These are phyloP conservation scores for Stephania yunnanensis DNA, from an alignment of 164 flowering plant genomes.

Conservation along the genomic window DNA sequence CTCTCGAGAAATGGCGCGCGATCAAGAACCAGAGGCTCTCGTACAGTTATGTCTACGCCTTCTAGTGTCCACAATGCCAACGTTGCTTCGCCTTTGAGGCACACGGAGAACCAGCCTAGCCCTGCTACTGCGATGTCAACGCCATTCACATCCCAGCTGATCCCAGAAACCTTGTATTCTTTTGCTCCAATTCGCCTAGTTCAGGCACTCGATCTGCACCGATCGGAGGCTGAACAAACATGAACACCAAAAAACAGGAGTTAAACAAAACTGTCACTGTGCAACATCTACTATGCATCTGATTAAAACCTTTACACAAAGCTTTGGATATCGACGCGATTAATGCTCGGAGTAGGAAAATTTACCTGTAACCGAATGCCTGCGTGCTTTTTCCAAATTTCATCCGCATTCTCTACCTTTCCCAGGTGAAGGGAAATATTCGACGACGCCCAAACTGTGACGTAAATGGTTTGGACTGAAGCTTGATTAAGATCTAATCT, in stretches of 20 bases:
- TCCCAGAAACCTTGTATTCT: conserved; percentile 65
- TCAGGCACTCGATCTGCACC: conserved; percentile 58
- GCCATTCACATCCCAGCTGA: conserved; percentile 85
- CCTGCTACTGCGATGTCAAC: conserved; percentile 80
- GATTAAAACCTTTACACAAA: not conserved
- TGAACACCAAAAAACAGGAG: not conserved
- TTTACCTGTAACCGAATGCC: conserved; percentile 90
- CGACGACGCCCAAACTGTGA: conserved; percentile 83
- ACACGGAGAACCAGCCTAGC: conserved; percentile 86
- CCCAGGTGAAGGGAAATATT: conserved; percentile 89
- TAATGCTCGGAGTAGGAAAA: not conserved
- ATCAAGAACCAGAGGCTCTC: conserved; percentile 92
- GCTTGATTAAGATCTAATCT: conserved; percentile 76
- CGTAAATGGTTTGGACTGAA: conserved; percentile 80
- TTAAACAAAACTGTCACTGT: not conserved
- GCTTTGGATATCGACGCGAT: not conserved
- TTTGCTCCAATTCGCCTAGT: conserved; percentile 61
- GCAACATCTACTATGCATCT: not conserved
- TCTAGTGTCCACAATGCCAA: conserved; percentile 64
- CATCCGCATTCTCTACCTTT: conserved; percentile 90
- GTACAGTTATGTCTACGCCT: conserved; percentile 46
- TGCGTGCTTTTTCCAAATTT: conserved; percentile 63
- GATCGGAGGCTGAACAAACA: conserved; percentile 64
- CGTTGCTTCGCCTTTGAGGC: conserved; percentile 87
- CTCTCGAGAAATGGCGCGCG: conserved; percentile 74